Conservation (phyloP, 129 eudicot genomes). For the Flaveria trinervia region DNA sequence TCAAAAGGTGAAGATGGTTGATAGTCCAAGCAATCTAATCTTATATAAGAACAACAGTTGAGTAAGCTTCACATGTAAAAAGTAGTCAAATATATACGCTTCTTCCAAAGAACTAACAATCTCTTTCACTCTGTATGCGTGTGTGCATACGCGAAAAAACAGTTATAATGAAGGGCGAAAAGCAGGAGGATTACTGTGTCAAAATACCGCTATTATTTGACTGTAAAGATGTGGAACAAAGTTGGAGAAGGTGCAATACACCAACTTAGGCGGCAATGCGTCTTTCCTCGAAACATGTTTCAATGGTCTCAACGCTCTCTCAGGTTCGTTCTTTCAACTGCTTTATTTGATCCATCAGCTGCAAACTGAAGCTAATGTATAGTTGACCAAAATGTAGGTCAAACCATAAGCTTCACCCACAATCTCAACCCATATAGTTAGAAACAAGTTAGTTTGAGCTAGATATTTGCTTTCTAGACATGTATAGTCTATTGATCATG, state of each 20-base stretch:
- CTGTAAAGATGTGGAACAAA: slow-evolving; percentile 18
- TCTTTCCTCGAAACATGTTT: slow-evolving; percentile 72
- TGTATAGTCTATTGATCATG: too few species aligned
- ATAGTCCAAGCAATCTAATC: not conserved
- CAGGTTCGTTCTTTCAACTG: slow-evolving; percentile 43
- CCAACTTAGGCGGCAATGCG: slow-evolving; percentile 32
- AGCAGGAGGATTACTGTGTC: slow-evolving; percentile 33
- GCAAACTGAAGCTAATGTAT: not conserved
- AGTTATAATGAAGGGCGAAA: slow-evolving; percentile 28
- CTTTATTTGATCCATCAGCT: not conserved
- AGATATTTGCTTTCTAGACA: too few species aligned
- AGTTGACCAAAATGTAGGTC: not conserved
- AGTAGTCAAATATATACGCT: not conserved
- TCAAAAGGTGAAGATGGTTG: not conserved
- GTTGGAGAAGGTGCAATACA: slow-evolving; percentile 24
- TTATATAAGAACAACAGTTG: not conserved
- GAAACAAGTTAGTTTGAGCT: too few species aligned
- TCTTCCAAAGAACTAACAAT: not conserved
- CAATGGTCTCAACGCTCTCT: slow-evolving; percentile 80
- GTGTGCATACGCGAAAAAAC: not conserved
- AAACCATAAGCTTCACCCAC: not conserved
- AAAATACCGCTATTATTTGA: slow-evolving; percentile 32
- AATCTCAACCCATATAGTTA: too few species aligned
- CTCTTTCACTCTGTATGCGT: not conserved
- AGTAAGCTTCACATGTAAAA: not conserved